phyloP scores from a whole-genome alignment of 2,329 filamentous ascomycete genomes.

The Dactylellina parvicollis region DNA sequence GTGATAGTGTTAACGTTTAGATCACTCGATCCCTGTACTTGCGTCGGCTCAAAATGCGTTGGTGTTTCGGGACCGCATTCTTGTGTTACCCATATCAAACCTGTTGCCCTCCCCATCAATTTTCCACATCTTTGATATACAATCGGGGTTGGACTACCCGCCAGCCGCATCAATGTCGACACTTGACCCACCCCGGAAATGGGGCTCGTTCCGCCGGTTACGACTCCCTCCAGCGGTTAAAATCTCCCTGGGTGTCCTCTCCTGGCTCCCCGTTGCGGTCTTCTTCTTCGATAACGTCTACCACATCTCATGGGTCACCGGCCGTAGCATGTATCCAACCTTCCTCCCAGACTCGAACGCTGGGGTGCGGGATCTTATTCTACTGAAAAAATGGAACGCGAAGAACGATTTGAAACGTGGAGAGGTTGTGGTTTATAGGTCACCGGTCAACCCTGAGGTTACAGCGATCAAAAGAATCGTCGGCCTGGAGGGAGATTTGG shows the following conservation, averaged over 20 bases:
- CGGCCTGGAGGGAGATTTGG: conserved; percentile 66
- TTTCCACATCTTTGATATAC: not conserved
- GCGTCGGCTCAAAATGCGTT: conserved; percentile 24
- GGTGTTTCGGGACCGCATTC: conserved; percentile 21
- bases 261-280: conserved; percentile 72
- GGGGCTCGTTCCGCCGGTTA: conserved; percentile 5
- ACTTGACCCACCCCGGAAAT: conserved; percentile 16
- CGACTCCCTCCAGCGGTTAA: conserved; percentile 14
- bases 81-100: conserved; percentile 48
- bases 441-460: conserved; percentile 74
- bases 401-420: conserved; percentile 72
- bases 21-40: no score
- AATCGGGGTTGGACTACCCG: not conserved
- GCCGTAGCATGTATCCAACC: conserved; percentile 79
- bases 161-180: conserved; percentile 1
- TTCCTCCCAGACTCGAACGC: conserved; percentile 63
- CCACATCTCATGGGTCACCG: conserved; percentile 69
- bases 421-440: conserved; percentile 76
- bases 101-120: conserved; percentile 7
- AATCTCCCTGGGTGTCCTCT: conserved; percentile 66
- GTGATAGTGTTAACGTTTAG: no score
- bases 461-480: conserved; percentile 84
- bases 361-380: conserved; percentile 66
- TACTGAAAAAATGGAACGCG: conserved; percentile 70
- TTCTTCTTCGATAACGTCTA: conserved; percentile 72